Percentiles rank a stretch among this genome's conserved stretches.
Evolutionary conservation across 306 rosid species (phyloP).

Genomic region (Dalbergia oliveri): DNA sequence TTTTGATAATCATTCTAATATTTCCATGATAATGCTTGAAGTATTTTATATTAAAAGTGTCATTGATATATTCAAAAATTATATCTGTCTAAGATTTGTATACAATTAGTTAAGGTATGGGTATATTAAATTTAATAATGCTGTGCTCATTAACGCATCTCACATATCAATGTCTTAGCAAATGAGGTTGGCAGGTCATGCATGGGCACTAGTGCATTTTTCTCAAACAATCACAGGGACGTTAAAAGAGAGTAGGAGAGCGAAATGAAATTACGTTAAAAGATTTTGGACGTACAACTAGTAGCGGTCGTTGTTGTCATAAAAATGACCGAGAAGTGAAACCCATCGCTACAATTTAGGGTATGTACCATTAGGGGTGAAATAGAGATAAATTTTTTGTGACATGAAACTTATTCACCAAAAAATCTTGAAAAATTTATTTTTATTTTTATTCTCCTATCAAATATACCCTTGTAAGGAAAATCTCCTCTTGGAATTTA

Average conservation of each 20-base stretch:
- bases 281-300: background rate
- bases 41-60: too few relatives aligned
- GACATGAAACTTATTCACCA: too few relatives aligned
- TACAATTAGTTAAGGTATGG: background rate
- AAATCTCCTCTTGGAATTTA: background rate
- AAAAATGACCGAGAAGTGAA: background rate
- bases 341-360: background rate
- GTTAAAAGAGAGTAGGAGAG: background rate
- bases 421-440: too few relatives aligned
- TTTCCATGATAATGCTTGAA: background rate
- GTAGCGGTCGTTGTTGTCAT: background rate
- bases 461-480: background rate
- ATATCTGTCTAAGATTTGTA: background rate
- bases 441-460: too few relatives aligned
- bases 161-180: background rate
- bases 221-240: too few relatives aligned
- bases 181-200: background rate
- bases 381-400: too few relatives aligned
- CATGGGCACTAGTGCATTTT: background rate
- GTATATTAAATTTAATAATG: slow-evolving; percentile 1
- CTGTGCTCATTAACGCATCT: background rate
- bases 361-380: background rate
- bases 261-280: background rate
- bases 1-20: background rate
- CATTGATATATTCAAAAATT: background rate